These are phyloP conservation scores for Didymella keratinophila DNA, from an alignment of 2,329 filamentous ascomycete species.

Conservation along the genomic window DNA sequence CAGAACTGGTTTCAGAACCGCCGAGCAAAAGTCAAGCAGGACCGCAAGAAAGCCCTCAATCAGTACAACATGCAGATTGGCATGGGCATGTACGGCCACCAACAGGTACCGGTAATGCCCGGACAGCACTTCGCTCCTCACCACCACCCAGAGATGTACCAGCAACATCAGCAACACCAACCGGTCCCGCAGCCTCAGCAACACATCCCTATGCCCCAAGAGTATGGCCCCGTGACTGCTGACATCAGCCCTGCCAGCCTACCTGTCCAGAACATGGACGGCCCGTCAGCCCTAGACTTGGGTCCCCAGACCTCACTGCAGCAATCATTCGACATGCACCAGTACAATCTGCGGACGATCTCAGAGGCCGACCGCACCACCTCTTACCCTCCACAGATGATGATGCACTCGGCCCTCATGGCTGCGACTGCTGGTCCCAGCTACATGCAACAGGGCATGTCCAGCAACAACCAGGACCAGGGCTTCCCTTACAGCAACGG, in stretches of 20 bases:
- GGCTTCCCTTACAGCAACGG: slow-evolving; percentile 31
- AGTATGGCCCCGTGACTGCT: slow-evolving; percentile 40
- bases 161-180: slow-evolving; percentile 17
- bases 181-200: slow-evolving; percentile 29
- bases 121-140: slow-evolving; percentile 25
- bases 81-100: slow-evolving; percentile 29
- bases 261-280: slow-evolving; percentile 43
- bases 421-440: slow-evolving; percentile 45
- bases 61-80: slow-evolving; percentile 48
- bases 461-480: slow-evolving; percentile 35
- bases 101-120: slow-evolving; percentile 35
- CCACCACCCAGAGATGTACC: slow-evolving; percentile 20
- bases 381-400: slow-evolving; percentile 40
- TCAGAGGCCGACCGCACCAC: slow-evolving; percentile 42
- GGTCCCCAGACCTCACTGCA: slow-evolving; percentile 43
- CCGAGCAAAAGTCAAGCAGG: slow-evolving; percentile 61
- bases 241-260: slow-evolving; percentile 49
- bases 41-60: slow-evolving; percentile 57
- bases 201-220: slow-evolving; percentile 40
- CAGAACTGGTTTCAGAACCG: slow-evolving; percentile 65
- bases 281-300: slow-evolving; percentile 43
- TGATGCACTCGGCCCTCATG: slow-evolving; percentile 49
- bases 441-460: slow-evolving; percentile 43
- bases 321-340: slow-evolving; percentile 47
- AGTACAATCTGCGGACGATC: slow-evolving; percentile 43